phyloP scores from a whole-genome alignment of 129 eudicot genomes.

The Tagetes erecta region DNA sequence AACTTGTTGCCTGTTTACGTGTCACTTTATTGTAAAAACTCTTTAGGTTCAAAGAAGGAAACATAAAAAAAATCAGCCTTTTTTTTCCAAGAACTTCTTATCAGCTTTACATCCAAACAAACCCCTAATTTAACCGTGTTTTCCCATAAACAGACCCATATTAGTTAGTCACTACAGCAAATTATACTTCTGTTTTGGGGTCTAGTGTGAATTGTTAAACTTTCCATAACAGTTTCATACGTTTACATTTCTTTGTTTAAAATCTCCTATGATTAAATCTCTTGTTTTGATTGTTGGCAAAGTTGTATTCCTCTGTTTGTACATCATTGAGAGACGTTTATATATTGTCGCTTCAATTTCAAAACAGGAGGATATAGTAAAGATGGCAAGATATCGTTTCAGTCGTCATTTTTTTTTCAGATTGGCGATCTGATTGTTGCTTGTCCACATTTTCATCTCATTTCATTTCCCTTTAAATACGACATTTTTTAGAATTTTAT shows the following conservation, averaged over 20 bases:
- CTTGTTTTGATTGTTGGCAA: too few species aligned
- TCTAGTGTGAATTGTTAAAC: too few species aligned
- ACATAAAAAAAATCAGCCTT: too few species aligned
- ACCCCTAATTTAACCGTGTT: neutral
- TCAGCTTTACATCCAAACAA: neutral
- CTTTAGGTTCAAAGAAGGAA: too few species aligned
- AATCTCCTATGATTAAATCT: too few species aligned
- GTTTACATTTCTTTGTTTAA: too few species aligned
- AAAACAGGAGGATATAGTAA: constrained; percentile 37
- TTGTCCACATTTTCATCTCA: constrained; percentile 27
- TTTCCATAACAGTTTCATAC: neutral
- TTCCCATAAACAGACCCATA: neutral
- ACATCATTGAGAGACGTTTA: constrained; percentile 17
- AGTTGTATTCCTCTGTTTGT: constrained; percentile 33
- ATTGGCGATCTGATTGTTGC: constrained; percentile 53
- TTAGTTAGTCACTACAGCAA: constrained; percentile 9
- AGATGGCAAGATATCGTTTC: constrained; percentile 61
- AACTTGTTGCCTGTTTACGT: too few species aligned
- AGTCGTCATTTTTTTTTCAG: constrained; percentile 33
- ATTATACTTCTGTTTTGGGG: neutral
- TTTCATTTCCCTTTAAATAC: too few species aligned
- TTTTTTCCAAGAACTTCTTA: too few species aligned
- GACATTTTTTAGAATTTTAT: too few species aligned
- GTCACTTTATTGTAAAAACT: too few species aligned
- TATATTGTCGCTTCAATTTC: constrained; percentile 23